Base-by-base conservation (phyloP, 1,139 yeast genomes). In the Protomyces inundatus region DNA sequence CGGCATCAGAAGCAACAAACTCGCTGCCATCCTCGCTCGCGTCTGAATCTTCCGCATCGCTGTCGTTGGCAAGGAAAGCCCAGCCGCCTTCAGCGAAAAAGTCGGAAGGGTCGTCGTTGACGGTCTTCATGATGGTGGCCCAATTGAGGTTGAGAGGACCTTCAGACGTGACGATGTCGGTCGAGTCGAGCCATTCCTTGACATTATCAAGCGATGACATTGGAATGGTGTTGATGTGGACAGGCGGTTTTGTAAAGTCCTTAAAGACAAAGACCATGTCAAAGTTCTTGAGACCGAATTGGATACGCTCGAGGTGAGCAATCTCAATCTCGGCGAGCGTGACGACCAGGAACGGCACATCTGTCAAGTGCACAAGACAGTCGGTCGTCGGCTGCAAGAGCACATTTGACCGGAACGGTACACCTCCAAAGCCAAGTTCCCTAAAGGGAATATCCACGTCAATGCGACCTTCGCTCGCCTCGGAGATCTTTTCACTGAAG, bases 321-420 rank as follows among this genome's bases (percentile, higher is more conserved):
- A 93, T 81, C 77, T 93, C 99, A 69, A 93, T 88, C 72, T 93
- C 98, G 70, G 86, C 90, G 69, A 93, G 80, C 2, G 96, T 89
- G 42, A 93, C 86, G 48, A 93, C 98, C 74, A 91, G 78, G 73
- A 91, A 95, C 55, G 98, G 98, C 6, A 97, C 95, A 73, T 93
- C 98, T 67, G 91, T 84, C 69, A 95, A 82, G 77, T 91, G 98
- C 60, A 93, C 88, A 71, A 93, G 82, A 80, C 98, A 93, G 75
- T 93, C 98, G 72, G 98, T 87, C 0, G 98, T 90, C 42, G 99
- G 99, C 84, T 93, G 89, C 82, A 97, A 87, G 72, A 88, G 85
- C 33, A 93, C 97, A 23, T 96, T 88, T 6, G 97, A 88, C 72
- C 98, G 83, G 76, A 87, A 88, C 46, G 98, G 98, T 30, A 93